Evolutionary conservation across 805 yeast genomes (phyloP), one percentile per base, ranked within the genome.

Genomic region (Metschnikowia drakensbergensis): DNA sequence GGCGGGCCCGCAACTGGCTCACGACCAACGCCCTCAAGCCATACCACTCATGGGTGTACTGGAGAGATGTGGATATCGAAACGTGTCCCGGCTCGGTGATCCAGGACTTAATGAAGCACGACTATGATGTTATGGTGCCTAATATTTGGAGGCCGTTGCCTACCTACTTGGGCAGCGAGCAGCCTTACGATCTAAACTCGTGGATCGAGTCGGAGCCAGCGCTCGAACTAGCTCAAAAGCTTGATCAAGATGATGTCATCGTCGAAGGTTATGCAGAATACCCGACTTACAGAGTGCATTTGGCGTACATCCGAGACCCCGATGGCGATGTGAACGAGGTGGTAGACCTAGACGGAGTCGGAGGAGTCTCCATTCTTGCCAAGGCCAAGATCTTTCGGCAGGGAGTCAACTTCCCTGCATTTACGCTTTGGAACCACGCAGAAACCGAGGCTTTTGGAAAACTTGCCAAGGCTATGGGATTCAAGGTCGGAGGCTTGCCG

Each of bases 101-200:
- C 52, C 83, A 87, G 65, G 83, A 79, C 59, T 71, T 87, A 67
- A 86, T 87, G 92, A 75, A 77, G 53, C 71, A 67, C 47, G 77
- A 79, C 54, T 83, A 75, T 61, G 96, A 87, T 60, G 86, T 87
- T 11, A 74, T 87, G 64, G 83, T 85, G 35, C 96, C 89, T 28
- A 89, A 94, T 61, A 97, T 94, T 31, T 94, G 99, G 99, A 78
- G 99, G 58, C 99, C 98, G 2, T 75, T 94, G 52, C 99, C 99
- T 2, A 85, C 83, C 40, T 94, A 91, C 68, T 77, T 94, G 53
- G 95, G 94, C 17, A 80, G 81, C 54, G 95, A 88, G 63, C 99
- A 94, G 67, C 90, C 98, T 1, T 94, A 94, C 65, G 99, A 94
- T 68, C 79, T 94, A 62, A 94, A 94, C 68, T 88, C 97, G 10